A percentile compares a stretch with the other conserved stretches of the same genome.
Conservation (phyloP, 1,139 yeast species). For the Suhomyces maxii region DNA sequence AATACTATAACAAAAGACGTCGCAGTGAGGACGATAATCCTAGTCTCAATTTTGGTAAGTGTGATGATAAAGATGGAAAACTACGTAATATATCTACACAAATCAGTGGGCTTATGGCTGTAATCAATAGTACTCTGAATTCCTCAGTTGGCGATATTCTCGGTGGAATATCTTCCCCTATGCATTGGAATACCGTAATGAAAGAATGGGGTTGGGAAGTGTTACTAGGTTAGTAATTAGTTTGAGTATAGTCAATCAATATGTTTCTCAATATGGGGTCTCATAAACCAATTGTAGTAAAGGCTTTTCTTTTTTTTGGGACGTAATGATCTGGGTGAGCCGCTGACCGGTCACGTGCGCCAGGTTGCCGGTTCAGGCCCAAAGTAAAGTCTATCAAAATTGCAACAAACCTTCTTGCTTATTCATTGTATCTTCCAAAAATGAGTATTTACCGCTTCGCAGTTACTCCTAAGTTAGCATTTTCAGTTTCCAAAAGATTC, state of each 20-base stretch:
- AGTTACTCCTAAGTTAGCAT: neutral
- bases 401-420: too few species aligned
- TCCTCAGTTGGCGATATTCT: slow-evolving; percentile 32
- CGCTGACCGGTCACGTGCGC: too few species aligned
- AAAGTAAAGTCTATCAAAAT: too few species aligned
- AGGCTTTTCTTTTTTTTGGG: too few species aligned
- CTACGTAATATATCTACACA: slow-evolving; percentile 34
- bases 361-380: too few species aligned
- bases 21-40: slow-evolving; percentile 8
- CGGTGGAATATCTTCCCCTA: slow-evolving; percentile 49
- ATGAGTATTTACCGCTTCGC: neutral
- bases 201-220: slow-evolving; percentile 79
- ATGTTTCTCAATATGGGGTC: too few species aligned
- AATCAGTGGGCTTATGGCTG: slow-evolving; percentile 46
- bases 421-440: too few species aligned
- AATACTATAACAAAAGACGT: slow-evolving; percentile 26
- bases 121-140: slow-evolving; percentile 30
- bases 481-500: neutral
- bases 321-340: too few species aligned
- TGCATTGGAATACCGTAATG: slow-evolving; percentile 73
- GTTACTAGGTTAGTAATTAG: slow-evolving; percentile 36
- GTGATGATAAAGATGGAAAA: slow-evolving; percentile 23
- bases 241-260: too few species aligned
- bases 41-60: slow-evolving; percentile 7
- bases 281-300: too few species aligned